These are phyloP conservation scores for Coelastrella sp. DNA, from an alignment of 139 green algal species.

Conservation along the genomic window DNA sequence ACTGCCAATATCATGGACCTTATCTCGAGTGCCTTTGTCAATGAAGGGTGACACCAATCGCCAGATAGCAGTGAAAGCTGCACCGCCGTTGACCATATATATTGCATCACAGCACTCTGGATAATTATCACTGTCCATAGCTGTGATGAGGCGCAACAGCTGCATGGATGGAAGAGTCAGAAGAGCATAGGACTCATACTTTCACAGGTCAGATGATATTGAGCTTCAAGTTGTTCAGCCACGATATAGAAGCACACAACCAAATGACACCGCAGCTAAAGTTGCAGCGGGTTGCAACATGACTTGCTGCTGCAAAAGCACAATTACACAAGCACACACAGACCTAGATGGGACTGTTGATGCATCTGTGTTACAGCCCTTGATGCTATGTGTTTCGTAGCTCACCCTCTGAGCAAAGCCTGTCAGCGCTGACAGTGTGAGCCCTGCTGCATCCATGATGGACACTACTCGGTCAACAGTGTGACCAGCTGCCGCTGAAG, in stretches of 20 bases:
- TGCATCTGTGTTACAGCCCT: neutral
- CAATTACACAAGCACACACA: too few relatives aligned
- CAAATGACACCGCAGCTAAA: too few relatives aligned
- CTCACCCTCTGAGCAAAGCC: conserved; percentile 50
- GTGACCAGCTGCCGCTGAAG: conserved; percentile 20
- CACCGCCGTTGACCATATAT: conserved; percentile 42
- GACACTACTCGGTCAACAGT: conserved; percentile 36
- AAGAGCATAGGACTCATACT: too few relatives aligned
- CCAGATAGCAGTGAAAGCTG: conserved; percentile 40
- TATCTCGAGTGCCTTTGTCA: conserved; percentile 50
- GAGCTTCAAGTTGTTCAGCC: too few relatives aligned
- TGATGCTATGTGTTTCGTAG: neutral
- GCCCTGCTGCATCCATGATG: conserved; percentile 45
- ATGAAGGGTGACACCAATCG: conserved; percentile 35
- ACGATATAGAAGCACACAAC: neutral
- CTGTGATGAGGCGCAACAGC: conserved; percentile 44
- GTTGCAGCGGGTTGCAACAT: too few relatives aligned
- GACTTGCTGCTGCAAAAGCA: too few relatives aligned
- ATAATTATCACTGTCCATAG: conserved; percentile 52
- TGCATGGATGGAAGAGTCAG: neutral
- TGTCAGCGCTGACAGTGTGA: conserved; percentile 37
- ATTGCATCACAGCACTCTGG: conserved; percentile 44
- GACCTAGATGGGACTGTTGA: neutral
- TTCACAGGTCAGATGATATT: too few relatives aligned
- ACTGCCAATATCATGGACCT: conserved; percentile 49